A percentile compares a stretch with the other conserved stretches of the same genome.
These are phyloP conservation scores for Thermomyces lanuginosus DNA, from an alignment of 2,329 filamentous ascomycete genomes.

Conservation along the genomic window DNA sequence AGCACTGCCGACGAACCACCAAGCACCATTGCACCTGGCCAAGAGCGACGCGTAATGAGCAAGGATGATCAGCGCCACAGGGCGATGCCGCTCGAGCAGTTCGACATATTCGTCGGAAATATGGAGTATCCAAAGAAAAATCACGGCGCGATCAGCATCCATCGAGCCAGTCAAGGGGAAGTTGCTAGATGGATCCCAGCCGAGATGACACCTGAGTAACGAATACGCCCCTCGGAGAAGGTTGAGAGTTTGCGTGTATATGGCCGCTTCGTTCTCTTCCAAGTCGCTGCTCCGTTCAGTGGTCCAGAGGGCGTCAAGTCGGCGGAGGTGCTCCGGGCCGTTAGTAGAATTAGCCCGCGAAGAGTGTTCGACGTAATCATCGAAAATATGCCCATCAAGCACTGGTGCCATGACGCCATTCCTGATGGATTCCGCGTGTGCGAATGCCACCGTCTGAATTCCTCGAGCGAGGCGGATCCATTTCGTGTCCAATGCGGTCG, in stretches of 20 bases:
- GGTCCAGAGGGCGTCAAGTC: not conserved
- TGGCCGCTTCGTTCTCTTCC: not conserved
- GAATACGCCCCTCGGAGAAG: not conserved
- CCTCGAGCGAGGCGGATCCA: conserved; percentile 6
- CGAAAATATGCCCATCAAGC: no score
- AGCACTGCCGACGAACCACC: conserved; percentile 5
- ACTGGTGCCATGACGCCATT: no score
- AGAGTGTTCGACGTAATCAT: no score
- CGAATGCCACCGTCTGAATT: not conserved
- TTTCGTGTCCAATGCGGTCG: conserved; percentile 5
- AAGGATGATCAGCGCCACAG: conserved; percentile 6
- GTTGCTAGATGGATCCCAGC: not conserved
- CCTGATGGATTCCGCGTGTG: not conserved
- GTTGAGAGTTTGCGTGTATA: not conserved
- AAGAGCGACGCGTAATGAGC: conserved; percentile 6
- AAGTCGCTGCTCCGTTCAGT: not conserved
- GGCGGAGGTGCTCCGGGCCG: not conserved
- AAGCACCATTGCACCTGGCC: conserved; percentile 1
- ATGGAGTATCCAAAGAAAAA: conserved; percentile 4
- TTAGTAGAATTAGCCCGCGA: not conserved
- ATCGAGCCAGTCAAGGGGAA: no score
- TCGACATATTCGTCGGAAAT: conserved; percentile 4
- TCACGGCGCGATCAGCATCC: no score
- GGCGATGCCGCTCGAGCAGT: conserved; percentile 5
- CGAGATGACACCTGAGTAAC: not conserved